A percentile compares a stretch with the other conserved stretches of the same genome.
phyloP scores from a whole-genome alignment of 257 asterid genomes.

The Ocimum tenuiflorum region DNA sequence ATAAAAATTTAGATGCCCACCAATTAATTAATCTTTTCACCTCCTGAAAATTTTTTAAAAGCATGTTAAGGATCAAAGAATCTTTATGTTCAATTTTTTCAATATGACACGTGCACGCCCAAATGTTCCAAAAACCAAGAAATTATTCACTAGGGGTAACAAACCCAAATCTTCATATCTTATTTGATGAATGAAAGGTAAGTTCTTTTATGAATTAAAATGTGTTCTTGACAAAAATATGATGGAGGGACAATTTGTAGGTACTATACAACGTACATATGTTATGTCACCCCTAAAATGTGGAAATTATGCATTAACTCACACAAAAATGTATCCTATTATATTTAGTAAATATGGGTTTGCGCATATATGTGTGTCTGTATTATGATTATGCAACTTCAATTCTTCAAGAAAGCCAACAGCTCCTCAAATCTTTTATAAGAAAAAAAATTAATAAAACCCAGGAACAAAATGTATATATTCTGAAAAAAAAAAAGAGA shows the following conservation, averaged over 20 bases:
- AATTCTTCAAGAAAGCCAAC: too few species aligned
- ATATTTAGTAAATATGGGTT: too few species aligned
- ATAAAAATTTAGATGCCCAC: slow-evolving; percentile 44
- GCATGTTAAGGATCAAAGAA: slow-evolving; percentile 14
- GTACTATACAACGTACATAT: background rate
- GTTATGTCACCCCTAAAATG: background rate
- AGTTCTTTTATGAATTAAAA: too few species aligned
- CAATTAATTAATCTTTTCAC: slow-evolving; percentile 33
- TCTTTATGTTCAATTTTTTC: slow-evolving; percentile 22
- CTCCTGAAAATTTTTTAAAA: slow-evolving; percentile 7
- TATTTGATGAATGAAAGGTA: background rate
- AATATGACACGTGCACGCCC: slow-evolving; percentile 4
- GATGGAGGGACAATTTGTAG: too few species aligned
- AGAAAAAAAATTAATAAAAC: too few species aligned
- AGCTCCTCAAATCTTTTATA: too few species aligned
- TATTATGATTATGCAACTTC: too few species aligned
- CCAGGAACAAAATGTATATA: slow-evolving; percentile 30
- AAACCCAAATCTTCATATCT: background rate
- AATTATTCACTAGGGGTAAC: background rate
- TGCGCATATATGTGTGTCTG: too few species aligned
- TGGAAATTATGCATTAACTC: background rate
- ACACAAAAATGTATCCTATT: too few species aligned
- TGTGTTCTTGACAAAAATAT: too few species aligned
- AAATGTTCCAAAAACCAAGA: background rate
- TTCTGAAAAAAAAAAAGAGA: slow-evolving; percentile 28